A percentile compares a stretch with the other conserved stretches of the same genome.
Evolutionary conservation across 2,329 filamentous ascomycete species (phyloP).

Genomic region (Fusarium gaditjirri): DNA sequence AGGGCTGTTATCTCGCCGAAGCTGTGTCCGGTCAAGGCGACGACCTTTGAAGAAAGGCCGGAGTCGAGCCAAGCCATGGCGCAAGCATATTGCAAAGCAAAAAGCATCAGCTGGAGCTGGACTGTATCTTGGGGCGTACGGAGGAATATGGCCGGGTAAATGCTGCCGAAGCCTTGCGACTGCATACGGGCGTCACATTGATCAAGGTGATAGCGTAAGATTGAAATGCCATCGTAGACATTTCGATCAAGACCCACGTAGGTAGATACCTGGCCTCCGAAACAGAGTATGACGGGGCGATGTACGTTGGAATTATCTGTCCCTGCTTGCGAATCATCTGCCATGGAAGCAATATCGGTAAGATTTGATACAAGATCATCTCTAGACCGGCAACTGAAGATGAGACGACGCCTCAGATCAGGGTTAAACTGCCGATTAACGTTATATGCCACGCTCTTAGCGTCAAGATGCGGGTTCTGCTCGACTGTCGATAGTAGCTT

Average conservation of each 20-base stretch:
- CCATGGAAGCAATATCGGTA: neutral
- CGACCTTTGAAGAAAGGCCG: neutral
- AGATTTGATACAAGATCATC: neutral
- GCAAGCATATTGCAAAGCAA: neutral
- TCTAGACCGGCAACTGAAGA: neutral
- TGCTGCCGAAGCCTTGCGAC: neutral
- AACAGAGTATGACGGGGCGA: neutral
- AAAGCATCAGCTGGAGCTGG: neutral
- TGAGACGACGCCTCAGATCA: neutral
- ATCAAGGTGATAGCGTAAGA: neutral
- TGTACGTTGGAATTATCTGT: neutral
- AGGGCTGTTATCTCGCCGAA: slow-evolving; percentile 51
- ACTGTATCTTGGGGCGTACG: neutral
- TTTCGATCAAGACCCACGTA: neutral
- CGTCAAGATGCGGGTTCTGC: neutral
- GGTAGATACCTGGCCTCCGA: neutral
- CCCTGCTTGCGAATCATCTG: neutral
- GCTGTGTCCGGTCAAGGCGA: neutral
- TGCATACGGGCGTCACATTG: neutral
- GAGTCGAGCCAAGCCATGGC: neutral
- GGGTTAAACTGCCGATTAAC: neutral
- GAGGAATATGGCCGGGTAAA: neutral
- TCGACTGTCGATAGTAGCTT: neutral
- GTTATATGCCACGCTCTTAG: neutral
- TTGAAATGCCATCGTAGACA: neutral